phyloP scores from a whole-genome alignment of 1,284 basidiomycete species.

The Vanrija sp. region DNA sequence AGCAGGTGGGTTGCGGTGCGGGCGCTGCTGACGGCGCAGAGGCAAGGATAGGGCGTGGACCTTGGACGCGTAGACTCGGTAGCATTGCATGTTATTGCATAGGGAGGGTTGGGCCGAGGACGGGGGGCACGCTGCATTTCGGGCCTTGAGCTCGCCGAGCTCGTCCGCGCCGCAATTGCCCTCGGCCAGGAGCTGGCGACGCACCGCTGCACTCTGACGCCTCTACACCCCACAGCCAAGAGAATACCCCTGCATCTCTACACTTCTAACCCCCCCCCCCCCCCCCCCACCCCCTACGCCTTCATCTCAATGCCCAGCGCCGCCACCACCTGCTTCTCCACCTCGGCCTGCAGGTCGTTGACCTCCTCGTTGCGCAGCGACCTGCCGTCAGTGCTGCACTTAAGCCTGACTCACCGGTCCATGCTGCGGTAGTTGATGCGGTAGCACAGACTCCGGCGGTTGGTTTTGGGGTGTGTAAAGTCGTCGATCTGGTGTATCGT shows the following conservation, averaged over 20 bases:
- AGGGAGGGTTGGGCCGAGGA: too few species aligned
- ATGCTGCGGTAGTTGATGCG: constrained; percentile 93
- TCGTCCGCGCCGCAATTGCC: too few species aligned
- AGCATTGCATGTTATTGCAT: too few species aligned
- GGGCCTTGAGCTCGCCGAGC: too few species aligned
- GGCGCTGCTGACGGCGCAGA: too few species aligned
- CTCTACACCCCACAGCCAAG: too few species aligned
- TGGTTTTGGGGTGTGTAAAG: constrained; percentile 87
- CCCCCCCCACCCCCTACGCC: too few species aligned
- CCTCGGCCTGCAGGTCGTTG: constrained; percentile 64
- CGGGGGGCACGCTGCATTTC: too few species aligned
- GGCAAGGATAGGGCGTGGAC: too few species aligned
- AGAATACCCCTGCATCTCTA: background rate
- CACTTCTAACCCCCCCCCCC: too few species aligned
- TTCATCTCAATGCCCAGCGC: constrained; percentile 52
- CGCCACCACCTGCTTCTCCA: constrained; percentile 47
- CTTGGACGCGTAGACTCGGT: too few species aligned
- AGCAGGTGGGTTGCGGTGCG: constrained; percentile 68
- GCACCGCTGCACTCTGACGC: background rate
- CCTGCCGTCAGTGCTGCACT: constrained; percentile 46
- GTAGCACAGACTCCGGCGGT: constrained; percentile 76
- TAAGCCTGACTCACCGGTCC: constrained; percentile 64
- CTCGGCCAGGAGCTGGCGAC: background rate
- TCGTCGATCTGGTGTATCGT: constrained; percentile 69
- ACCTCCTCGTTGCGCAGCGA: constrained; percentile 87